Evolutionary conservation across 2,329 filamentous ascomycete genomes (phyloP).

Genomic region (Fusarium sp.): DNA sequence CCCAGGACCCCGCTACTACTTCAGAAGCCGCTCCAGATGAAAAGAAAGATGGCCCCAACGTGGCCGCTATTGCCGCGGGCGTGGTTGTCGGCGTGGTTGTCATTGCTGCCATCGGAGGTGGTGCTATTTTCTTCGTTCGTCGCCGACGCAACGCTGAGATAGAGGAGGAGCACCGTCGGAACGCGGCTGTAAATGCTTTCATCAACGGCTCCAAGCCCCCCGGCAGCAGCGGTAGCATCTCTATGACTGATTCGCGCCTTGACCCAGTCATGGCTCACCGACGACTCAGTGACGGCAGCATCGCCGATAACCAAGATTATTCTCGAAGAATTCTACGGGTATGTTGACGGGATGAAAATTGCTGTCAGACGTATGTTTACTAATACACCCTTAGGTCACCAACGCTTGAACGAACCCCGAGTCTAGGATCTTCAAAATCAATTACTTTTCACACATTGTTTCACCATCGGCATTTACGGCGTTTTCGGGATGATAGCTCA

Average conservation of each 20-base stretch:
- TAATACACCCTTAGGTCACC: slow-evolving; percentile 56
- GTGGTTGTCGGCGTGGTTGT: slow-evolving; percentile 85
- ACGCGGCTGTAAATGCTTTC: slow-evolving; percentile 81
- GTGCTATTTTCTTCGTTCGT: slow-evolving; percentile 77
- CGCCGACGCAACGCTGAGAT: slow-evolving; percentile 79
- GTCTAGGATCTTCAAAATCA: slow-evolving; percentile 17
- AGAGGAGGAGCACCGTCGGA: slow-evolving; percentile 85
- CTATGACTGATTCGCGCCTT: slow-evolving; percentile 83
- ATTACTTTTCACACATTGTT: slow-evolving; percentile 16
- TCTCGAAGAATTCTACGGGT: slow-evolving; percentile 93
- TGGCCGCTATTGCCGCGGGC: slow-evolving; percentile 86
- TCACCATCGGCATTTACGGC: slow-evolving; percentile 53
- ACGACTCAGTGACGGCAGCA: slow-evolving; percentile 92
- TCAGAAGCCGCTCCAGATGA: not conserved
- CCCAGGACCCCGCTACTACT: slow-evolving; percentile 20
- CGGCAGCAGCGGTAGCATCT: slow-evolving; percentile 69
- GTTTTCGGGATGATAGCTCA: slow-evolving; percentile 53
- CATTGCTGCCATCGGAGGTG: slow-evolving; percentile 72
- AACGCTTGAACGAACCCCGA: slow-evolving; percentile 59
- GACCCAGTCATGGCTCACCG: slow-evolving; percentile 87
- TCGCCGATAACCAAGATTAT: slow-evolving; percentile 97
- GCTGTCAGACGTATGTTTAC: too few relatives aligned
- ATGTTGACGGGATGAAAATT: too few relatives aligned
- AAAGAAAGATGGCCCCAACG: slow-evolving; percentile 64
- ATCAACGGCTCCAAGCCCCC: slow-evolving; percentile 72